These are phyloP conservation scores for Teratosphaeria destructans DNA, from an alignment of 2,329 filamentous ascomycete genomes.

Conservation along the genomic window DNA sequence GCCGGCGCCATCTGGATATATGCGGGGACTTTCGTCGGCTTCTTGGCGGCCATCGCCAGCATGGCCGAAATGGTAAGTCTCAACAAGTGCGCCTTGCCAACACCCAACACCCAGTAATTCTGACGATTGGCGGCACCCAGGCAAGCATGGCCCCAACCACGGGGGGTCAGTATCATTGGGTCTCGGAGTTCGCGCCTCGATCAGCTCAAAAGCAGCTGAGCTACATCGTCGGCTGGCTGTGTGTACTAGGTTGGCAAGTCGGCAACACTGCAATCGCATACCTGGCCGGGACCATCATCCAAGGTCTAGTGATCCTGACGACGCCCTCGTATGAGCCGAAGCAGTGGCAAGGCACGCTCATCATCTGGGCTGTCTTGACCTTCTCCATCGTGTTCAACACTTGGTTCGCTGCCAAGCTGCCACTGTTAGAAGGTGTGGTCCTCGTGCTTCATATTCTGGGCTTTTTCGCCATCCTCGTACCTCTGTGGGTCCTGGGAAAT, in stretches of 20 bases:
- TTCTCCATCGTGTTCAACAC: constrained; percentile 34
- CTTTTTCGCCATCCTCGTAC: constrained; percentile 43
- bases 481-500: constrained; percentile 27
- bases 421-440: constrained; percentile 38
- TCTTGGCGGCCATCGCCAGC: constrained; percentile 11
- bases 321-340: background rate
- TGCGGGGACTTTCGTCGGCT: constrained; percentile 13
- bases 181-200: constrained; percentile 30
- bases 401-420: constrained; percentile 32
- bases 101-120: background rate
- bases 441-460: constrained; percentile 43
- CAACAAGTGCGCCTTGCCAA: background rate
- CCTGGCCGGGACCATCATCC: constrained; percentile 3
- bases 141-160: constrained; percentile 21
- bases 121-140: background rate
- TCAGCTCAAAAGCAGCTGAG: constrained; percentile 31
- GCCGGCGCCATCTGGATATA: constrained; percentile 13
- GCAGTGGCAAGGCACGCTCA: constrained; percentile 28
- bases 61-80: constrained; percentile 15
- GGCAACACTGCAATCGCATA: background rate
- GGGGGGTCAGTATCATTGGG: constrained; percentile 16
- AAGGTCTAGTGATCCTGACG: constrained; percentile 11
- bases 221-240: constrained; percentile 25
- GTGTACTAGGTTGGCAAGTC: constrained; percentile 11
- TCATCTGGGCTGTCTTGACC: constrained; percentile 35